Conservation (phyloP, 108 stramenopile genomes). For the Seminavis robusta region DNA sequence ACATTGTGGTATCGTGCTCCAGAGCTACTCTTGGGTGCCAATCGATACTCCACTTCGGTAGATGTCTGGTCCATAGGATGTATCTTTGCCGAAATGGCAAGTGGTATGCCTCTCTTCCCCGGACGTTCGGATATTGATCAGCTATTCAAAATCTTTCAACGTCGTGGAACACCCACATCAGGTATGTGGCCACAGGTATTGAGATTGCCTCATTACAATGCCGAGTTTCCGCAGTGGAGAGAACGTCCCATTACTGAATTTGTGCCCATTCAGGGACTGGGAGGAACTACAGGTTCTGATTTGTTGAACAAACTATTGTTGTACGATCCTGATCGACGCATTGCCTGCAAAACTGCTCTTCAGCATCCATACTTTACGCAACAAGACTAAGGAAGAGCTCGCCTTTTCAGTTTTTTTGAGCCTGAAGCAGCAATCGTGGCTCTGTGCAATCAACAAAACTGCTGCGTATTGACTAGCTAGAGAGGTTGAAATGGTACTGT, state of each 20-base stretch:
- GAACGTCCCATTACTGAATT: constrained; percentile 82
- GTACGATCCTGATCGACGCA: constrained; percentile 84
- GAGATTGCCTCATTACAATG: constrained; percentile 89
- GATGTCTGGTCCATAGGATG: constrained; percentile 97
- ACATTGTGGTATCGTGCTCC: constrained; percentile 99
- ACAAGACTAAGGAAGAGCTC: too few relatives aligned
- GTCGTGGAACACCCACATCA: constrained; percentile 89
- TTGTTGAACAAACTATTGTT: constrained; percentile 72
- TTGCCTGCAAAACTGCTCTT: constrained; percentile 80
- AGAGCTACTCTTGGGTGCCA: constrained; percentile 91
- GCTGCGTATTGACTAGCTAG: too few relatives aligned
- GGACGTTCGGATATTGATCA: constrained; percentile 87
- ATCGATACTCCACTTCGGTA: constrained; percentile 84
- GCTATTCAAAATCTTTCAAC: constrained; percentile 87
- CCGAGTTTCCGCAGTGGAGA: constrained; percentile 87
- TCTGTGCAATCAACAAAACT: too few relatives aligned
- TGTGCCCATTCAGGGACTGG: constrained; percentile 61
- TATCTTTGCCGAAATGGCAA: constrained; percentile 97
- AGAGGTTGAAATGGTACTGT: too few relatives aligned
- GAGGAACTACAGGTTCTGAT: constrained; percentile 65
- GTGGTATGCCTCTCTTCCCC: constrained; percentile 84
- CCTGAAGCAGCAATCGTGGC: too few relatives aligned
- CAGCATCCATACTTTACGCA: constrained; percentile 82
- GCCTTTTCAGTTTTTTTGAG: too few relatives aligned
- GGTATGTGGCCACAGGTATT: constrained; percentile 84